These are phyloP conservation scores for Bisporella sp. DNA, from an alignment of 2,329 filamentous ascomycete genomes.

Conservation along the genomic window DNA sequence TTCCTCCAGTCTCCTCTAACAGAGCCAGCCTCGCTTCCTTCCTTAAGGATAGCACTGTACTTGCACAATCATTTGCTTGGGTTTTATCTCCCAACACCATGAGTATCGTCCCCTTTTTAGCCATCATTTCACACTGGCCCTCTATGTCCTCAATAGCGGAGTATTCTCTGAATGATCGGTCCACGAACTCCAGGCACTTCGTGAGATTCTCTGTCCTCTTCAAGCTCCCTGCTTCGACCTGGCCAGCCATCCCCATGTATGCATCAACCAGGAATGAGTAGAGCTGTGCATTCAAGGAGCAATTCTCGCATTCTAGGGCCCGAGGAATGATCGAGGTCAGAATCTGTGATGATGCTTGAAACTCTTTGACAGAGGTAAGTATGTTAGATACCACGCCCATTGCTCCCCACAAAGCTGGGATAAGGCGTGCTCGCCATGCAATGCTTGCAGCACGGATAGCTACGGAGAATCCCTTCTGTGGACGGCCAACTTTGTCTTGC, in stretches of 20 bases:
- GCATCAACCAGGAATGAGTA: conserved; percentile 57
- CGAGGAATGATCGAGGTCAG: conserved; percentile 57
- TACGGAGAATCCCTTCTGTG: conserved; percentile 59
- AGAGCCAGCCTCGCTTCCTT: conserved; percentile 24
- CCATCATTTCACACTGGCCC: conserved; percentile 56
- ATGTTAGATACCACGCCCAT: conserved; percentile 49
- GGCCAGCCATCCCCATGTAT: conserved; percentile 56
- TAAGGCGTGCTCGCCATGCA: conserved; percentile 49
- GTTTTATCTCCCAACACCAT: conserved; percentile 47
- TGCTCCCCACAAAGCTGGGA: conserved; percentile 55
- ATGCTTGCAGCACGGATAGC: conserved; percentile 57
- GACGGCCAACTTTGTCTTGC: conserved; percentile 49
- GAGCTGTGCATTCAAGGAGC: conserved; percentile 45
- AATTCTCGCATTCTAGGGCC: conserved; percentile 54
- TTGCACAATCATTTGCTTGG: conserved; percentile 48
- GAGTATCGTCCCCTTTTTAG: conserved; percentile 60
- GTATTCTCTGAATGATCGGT: conserved; percentile 37
- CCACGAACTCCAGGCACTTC: conserved; percentile 25
- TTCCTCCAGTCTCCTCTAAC: background rate
- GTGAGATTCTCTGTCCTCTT: conserved; percentile 42
- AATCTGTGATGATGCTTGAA: conserved; percentile 46
- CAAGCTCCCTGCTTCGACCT: conserved; percentile 26
- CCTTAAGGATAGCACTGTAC: conserved; percentile 45
- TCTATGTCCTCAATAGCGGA: conserved; percentile 49
- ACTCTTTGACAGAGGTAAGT: conserved; percentile 54